Evolutionary conservation across 2,329 filamentous ascomycete genomes (phyloP).

Genomic region (Talaromyces sp.): DNA sequence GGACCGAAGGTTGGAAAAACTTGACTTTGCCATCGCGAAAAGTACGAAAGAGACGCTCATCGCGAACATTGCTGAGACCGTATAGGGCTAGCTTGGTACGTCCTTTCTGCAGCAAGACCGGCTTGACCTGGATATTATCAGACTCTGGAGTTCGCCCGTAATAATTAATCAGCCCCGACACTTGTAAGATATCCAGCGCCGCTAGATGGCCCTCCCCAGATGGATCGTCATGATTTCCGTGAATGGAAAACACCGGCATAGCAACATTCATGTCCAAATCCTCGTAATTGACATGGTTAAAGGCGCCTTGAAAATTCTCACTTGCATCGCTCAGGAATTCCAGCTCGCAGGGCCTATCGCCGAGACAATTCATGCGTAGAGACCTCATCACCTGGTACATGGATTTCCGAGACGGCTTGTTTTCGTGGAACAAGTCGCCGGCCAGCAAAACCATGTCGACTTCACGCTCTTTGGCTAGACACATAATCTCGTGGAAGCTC

Average conservation of each 20-base stretch:
- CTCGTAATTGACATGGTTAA: slow-evolving; percentile 95
- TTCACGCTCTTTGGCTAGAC: slow-evolving; percentile 75
- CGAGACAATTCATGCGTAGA: slow-evolving; percentile 85
- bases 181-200: slow-evolving; percentile 83
- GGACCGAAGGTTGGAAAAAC: slow-evolving; percentile 77
- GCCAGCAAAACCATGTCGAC: slow-evolving; percentile 95
- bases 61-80: slow-evolving; percentile 90
- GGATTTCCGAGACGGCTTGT: slow-evolving; percentile 90
- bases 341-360: slow-evolving; percentile 90
- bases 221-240: slow-evolving; percentile 96
- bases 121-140: slow-evolving; percentile 89
- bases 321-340: slow-evolving; percentile 91
- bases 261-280: slow-evolving; percentile 95
- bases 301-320: slow-evolving; percentile 82
- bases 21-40: slow-evolving; percentile 91
- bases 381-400: slow-evolving; percentile 98
- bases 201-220: slow-evolving; percentile 93
- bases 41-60: slow-evolving; percentile 89
- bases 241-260: slow-evolving; percentile 96
- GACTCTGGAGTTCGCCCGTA: slow-evolving; percentile 87
- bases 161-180: slow-evolving; percentile 90
- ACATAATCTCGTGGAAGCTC: slow-evolving; percentile 93
- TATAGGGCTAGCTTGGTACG: slow-evolving; percentile 88
- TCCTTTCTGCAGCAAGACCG: slow-evolving; percentile 88
- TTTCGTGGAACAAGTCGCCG: slow-evolving; percentile 95